Conservation (phyloP, 768 basidiomycete genomes). For the Lactifluus hygrophoroides region DNA sequence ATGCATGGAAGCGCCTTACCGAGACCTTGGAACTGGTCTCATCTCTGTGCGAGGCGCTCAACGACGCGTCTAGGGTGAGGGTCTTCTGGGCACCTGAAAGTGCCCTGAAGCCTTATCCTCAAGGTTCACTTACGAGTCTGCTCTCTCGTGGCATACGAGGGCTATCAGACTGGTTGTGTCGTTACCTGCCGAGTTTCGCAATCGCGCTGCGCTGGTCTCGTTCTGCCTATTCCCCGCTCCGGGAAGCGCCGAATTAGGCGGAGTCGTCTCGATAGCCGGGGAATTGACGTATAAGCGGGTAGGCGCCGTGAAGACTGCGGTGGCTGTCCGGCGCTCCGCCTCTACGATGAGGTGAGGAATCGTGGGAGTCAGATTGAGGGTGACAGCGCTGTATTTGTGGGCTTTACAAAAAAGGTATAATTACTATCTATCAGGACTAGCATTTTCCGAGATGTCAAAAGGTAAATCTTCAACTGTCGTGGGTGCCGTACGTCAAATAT, state of each 20-base stretch:
- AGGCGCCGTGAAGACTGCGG: neutral
- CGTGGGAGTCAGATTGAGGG: too few species aligned
- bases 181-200: neutral
- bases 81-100: too few species aligned
- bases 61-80: neutral
- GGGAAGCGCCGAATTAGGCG: neutral
- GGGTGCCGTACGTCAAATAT: neutral
- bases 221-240: neutral
- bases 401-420: neutral
- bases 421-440: neutral
- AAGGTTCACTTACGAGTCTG: neutral
- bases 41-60: neutral
- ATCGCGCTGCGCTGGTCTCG: neutral
- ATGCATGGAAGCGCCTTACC: neutral
- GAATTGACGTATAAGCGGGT: neutral
- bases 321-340: neutral
- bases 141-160: neutral
- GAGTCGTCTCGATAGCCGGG: too few species aligned
- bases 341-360: neutral
- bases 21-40: neutral
- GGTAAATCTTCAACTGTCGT: neutral
- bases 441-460: neutral
- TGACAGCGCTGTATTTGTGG: neutral
- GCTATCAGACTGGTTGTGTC: neutral
- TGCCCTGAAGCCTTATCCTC: neutral